These are phyloP conservation scores for Aspergillus udagawae DNA, from an alignment of 2,329 filamentous ascomycete species.

Conservation along the genomic window DNA sequence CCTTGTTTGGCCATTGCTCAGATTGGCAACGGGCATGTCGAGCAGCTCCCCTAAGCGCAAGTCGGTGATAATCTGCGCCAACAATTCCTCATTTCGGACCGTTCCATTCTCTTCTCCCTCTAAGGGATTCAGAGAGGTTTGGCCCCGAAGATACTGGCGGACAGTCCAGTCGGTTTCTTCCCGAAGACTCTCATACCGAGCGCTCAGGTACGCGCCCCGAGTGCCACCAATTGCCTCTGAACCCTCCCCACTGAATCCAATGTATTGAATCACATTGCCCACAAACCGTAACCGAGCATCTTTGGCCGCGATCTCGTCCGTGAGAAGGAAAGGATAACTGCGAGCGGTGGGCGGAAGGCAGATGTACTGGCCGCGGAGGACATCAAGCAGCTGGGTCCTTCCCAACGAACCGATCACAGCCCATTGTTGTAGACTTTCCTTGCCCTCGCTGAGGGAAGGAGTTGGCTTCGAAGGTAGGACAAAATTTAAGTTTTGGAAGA, in stretches of 20 bases:
- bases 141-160: slow-evolving; percentile 72
- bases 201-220: slow-evolving; percentile 77
- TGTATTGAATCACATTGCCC: slow-evolving; percentile 72
- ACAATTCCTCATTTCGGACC: slow-evolving; percentile 45
- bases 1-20: slow-evolving; percentile 91
- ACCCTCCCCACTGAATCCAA: slow-evolving; percentile 79
- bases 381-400: slow-evolving; percentile 77
- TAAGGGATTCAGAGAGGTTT: slow-evolving; percentile 76
- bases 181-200: slow-evolving; percentile 81
- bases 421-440: slow-evolving; percentile 61
- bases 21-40: slow-evolving; percentile 77
- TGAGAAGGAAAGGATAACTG: slow-evolving; percentile 73
- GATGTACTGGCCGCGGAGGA: slow-evolving; percentile 71
- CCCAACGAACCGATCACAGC: slow-evolving; percentile 76
- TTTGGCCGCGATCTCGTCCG: slow-evolving; percentile 53
- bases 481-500: slow-evolving; percentile 71
- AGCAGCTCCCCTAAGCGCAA: slow-evolving; percentile 66
- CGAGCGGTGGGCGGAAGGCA: slow-evolving; percentile 71
- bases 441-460: not conserved
- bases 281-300: slow-evolving; percentile 54
- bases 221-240: slow-evolving; percentile 44
- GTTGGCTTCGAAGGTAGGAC: slow-evolving; percentile 54
- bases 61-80: slow-evolving; percentile 64
- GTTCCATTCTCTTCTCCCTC: slow-evolving; percentile 51
- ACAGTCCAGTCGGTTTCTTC: slow-evolving; percentile 87